Evolutionary conservation across 768 basidiomycete species (phyloP), one percentile per base, ranked within the genome.

Genomic region (Mrakia frigida): DNA sequence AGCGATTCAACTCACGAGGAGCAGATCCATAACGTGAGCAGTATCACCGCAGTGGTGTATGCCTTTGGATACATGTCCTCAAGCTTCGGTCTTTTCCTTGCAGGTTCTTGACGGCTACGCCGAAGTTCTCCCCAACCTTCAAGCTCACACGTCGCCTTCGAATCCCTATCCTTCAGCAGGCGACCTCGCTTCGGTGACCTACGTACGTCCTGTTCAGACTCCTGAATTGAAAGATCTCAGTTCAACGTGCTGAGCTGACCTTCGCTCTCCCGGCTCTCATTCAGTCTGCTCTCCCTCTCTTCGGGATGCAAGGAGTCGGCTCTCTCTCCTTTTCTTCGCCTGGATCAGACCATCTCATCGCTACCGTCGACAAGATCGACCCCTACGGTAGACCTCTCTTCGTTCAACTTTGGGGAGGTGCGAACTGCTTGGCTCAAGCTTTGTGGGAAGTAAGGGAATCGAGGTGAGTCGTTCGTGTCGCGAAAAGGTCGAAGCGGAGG

Each of bases 401-500:
- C 25, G 70, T 71, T 31, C 70, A 71, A 35, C 50, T 59, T 50
- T 71, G 70, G 70, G 70, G 70, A 52, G 70, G 70, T 21, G 70
- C 39, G 21, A 71, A 52, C 70, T 71, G 70, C 11, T 18, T 71
- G 4, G 70, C 70, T 46, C 70, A 71, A 23, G 70, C 70, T 28
- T 28, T 71, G 23, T 71, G 53, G 50, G 31, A 71, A 9, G 70
- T 71, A 2, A 50, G 53, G 21, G 28, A 35, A 35, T 53, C 43
- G 31, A 52, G 70, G 56, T 56, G 23, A 56, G 56, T 56, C 56
- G 56, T 9, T 13, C 56, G 56, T 28, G 50, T 18, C 6, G 14
- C 6, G 16, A 52, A 11, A 6, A 50, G 46, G 18, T 50, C 18
- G 46, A 25, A n/a, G n/a, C 56, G 56, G 23, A n/a, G 18, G 25